These are phyloP conservation scores for Mollisiaceae sp. DNA, from an alignment of 2,329 filamentous ascomycete species.

Conservation along the genomic window DNA sequence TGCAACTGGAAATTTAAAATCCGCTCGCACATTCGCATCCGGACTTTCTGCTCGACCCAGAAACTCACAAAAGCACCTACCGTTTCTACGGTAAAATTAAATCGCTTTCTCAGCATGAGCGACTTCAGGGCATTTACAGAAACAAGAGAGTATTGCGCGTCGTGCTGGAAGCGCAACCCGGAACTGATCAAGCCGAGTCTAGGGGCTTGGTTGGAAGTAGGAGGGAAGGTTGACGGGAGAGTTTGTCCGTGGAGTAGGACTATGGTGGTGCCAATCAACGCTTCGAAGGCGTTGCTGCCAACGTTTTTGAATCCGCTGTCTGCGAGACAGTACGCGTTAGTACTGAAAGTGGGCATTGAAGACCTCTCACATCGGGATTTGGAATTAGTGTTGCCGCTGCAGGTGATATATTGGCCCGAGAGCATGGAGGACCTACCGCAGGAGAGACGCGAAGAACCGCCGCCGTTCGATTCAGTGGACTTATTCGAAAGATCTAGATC, in stretches of 20 bases:
- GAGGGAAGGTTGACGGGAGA: background rate
- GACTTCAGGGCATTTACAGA: background rate
- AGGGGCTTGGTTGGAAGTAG: background rate
- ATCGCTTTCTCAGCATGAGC: background rate
- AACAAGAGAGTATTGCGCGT: background rate
- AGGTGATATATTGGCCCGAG: conserved; percentile 2
- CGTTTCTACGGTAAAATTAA: background rate
- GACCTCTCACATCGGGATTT: conserved; percentile 6
- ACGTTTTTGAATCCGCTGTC: conserved; percentile 14
- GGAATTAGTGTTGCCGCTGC: conserved; percentile 19
- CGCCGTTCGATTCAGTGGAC: background rate
- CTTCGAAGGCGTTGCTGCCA: background rate
- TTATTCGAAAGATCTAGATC: background rate
- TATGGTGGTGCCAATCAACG: background rate
- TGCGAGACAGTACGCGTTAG: conserved; percentile 12
- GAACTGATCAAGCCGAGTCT: background rate
- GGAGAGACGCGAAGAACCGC: background rate
- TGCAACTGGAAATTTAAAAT: background rate
- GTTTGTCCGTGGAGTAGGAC: background rate
- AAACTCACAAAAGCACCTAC: conserved; percentile 12
- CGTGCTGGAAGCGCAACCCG: background rate
- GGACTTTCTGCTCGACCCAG: conserved; percentile 19
- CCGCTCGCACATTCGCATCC: conserved; percentile 5
- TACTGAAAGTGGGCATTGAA: conserved; percentile 14
- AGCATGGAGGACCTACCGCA: background rate